A percentile compares a stretch with the other conserved stretches of the same genome.
Evolutionary conservation across 169 alveolate genomes (phyloP).

Genomic region (Perkinsus chesapeaki): DNA sequence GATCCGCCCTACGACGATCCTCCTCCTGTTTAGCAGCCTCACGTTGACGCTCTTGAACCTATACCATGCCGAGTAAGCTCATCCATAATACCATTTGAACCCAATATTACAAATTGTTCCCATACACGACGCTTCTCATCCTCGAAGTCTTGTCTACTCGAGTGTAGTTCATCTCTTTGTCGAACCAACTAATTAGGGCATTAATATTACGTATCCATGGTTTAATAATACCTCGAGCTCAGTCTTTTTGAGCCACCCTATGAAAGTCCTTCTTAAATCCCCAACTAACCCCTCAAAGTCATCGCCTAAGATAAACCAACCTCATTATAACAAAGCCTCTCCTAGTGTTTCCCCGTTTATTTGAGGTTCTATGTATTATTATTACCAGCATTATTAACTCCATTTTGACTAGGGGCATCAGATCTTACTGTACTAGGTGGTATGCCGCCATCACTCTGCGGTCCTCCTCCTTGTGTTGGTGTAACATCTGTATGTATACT

Average conservation of each 20-base stretch:
- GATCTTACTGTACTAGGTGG: background rate
- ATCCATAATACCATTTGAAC: constrained; percentile 19
- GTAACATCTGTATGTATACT: too few relatives aligned
- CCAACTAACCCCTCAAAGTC: constrained; percentile 73
- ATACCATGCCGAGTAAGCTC: background rate
- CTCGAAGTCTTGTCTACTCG: constrained; percentile 38
- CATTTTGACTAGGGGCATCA: background rate
- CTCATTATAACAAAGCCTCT: background rate
- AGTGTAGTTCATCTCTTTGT: constrained; percentile 6
- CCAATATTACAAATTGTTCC: constrained; percentile 34
- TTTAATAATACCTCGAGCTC: constrained; percentile 32
- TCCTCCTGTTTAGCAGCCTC: background rate
- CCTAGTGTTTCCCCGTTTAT: too few relatives aligned
- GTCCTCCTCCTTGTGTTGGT: too few relatives aligned
- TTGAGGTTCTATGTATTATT: too few relatives aligned
- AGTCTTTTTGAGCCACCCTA: constrained; percentile 67
- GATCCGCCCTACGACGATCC: background rate
- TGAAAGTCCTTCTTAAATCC: constrained; percentile 66
- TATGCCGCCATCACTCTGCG: background rate
- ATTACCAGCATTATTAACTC: background rate
- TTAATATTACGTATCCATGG: constrained; percentile 40
- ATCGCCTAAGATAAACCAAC: constrained; percentile 17
- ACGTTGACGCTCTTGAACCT: background rate
- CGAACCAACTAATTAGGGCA: background rate
- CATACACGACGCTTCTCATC: constrained; percentile 29